A percentile compares a stretch with the other conserved stretches of the same genome.
These are phyloP conservation scores for Cladosporium sp. DNA, from an alignment of 2,329 filamentous ascomycete genomes.

Conservation along the genomic window DNA sequence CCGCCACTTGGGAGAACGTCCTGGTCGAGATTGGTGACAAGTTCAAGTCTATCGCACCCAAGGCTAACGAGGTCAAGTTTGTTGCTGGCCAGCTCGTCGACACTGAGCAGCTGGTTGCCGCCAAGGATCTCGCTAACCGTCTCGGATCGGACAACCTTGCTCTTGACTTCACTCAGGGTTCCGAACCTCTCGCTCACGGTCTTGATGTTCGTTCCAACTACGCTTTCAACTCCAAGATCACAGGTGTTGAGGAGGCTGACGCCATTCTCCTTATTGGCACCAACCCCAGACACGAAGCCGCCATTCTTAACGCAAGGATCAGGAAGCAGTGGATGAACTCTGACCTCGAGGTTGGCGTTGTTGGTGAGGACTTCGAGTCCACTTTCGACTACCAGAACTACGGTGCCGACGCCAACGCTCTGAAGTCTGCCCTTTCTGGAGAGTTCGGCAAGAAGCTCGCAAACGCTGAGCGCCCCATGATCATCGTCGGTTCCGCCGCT, in stretches of 20 bases:
- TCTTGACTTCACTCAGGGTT: slow-evolving; percentile 84
- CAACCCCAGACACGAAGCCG: slow-evolving; percentile 93
- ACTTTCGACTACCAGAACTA: slow-evolving; percentile 96
- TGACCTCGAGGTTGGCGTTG: slow-evolving; percentile 86
- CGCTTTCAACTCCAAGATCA: slow-evolving; percentile 93
- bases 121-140: slow-evolving; percentile 96
- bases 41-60: slow-evolving; percentile 75
- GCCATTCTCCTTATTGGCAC: slow-evolving; percentile 89
- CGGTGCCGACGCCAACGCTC: slow-evolving; percentile 72
- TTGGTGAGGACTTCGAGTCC: slow-evolving; percentile 88
- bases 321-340: slow-evolving; percentile 97
- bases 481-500: slow-evolving; percentile 88
- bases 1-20: slow-evolving; percentile 93
- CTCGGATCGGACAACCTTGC: slow-evolving; percentile 95
- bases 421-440: slow-evolving; percentile 84
- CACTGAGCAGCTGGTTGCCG: slow-evolving; percentile 88
- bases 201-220: slow-evolving; percentile 93
- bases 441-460: slow-evolving; percentile 91
- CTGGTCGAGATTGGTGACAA: slow-evolving; percentile 82
- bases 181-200: slow-evolving; percentile 83
- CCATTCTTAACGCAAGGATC: slow-evolving; percentile 93
- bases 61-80: slow-evolving; percentile 93
- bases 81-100: slow-evolving; percentile 90
- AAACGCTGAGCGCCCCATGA: slow-evolving; percentile 89
- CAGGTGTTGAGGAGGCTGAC: slow-evolving; percentile 91